phyloP scores from a whole-genome alignment of 257 asterid genomes.

The Phtheirospermum japonicum region DNA sequence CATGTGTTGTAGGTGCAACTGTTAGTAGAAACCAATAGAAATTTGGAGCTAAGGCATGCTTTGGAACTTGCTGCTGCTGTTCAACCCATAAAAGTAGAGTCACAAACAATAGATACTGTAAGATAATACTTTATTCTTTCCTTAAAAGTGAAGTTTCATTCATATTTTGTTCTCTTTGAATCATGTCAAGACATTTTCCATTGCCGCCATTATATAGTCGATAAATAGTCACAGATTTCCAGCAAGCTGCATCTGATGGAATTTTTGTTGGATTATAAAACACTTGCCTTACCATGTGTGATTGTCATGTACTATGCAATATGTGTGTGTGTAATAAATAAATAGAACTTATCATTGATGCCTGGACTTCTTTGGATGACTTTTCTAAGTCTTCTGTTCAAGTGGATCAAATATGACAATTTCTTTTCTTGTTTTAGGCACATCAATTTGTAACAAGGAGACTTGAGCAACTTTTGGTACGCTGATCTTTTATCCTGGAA shows the following conservation, averaged over 20 bases:
- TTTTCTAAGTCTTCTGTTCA: slow-evolving; percentile 16
- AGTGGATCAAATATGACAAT: slow-evolving; percentile 27
- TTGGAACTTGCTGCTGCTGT: slow-evolving; percentile 86
- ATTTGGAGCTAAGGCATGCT: slow-evolving; percentile 72
- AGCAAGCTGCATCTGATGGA: slow-evolving; percentile 13
- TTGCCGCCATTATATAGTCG: not conserved
- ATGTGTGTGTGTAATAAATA: not conserved
- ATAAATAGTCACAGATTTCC: slow-evolving; percentile 10
- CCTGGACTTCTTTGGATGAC: slow-evolving; percentile 11
- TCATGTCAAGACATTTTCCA: slow-evolving; percentile 8
- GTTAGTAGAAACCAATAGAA: slow-evolving; percentile 62
- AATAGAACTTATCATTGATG: not conserved
- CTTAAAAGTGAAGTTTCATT: slow-evolving; percentile 11
- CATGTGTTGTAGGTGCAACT: slow-evolving; percentile 73
- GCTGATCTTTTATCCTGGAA: slow-evolving; percentile 30
- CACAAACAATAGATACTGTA: slow-evolving; percentile 65
- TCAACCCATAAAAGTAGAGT: slow-evolving; percentile 76
- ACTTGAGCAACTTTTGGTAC: slow-evolving; percentile 93
- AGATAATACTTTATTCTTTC: slow-evolving; percentile 24
- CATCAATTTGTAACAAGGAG: slow-evolving; percentile 90
- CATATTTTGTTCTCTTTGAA: slow-evolving; percentile 10
- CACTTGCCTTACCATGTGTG: slow-evolving; percentile 2
- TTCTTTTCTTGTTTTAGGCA: slow-evolving; percentile 46
- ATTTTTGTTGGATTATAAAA: not conserved
- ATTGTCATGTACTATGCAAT: slow-evolving; percentile 8